These are phyloP conservation scores for Cutaneotrichosporon mucoides DNA, from an alignment of 1,284 basidiomycete species.

Conservation along the genomic window DNA sequence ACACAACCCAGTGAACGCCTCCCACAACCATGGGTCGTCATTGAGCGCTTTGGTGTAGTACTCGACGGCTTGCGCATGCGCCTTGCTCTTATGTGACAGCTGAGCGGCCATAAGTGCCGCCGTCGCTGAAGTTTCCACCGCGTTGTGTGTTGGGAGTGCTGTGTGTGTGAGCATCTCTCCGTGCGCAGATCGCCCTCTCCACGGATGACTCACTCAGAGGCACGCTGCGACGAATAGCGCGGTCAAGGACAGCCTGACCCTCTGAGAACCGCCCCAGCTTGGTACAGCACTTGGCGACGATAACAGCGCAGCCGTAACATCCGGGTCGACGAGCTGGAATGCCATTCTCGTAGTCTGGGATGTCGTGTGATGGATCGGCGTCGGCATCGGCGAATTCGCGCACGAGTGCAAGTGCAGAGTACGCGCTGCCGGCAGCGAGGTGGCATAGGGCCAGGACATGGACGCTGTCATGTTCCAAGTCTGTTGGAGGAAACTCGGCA, in stretches of 20 bases:
- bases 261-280: slow-evolving; percentile 57
- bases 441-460: slow-evolving; percentile 78
- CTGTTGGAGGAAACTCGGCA: slow-evolving; percentile 31
- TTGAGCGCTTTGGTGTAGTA: slow-evolving; percentile 70
- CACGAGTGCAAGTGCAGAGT: slow-evolving; percentile 70
- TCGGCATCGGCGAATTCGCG: slow-evolving; percentile 49
- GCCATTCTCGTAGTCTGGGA: slow-evolving; percentile 34
- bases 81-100: slow-evolving; percentile 45
- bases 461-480: slow-evolving; percentile 68
- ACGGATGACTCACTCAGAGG: slow-evolving; percentile 27
- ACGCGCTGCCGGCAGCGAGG: slow-evolving; percentile 66
- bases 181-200: slow-evolving; percentile 1
- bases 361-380: slow-evolving; percentile 48
- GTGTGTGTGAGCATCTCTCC: slow-evolving; percentile 4
- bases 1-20: slow-evolving; percentile 87
- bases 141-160: slow-evolving; percentile 28
- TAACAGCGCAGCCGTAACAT: slow-evolving; percentile 71
- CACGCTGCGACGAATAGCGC: slow-evolving; percentile 32
- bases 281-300: slow-evolving; percentile 72
- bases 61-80: slow-evolving; percentile 64
- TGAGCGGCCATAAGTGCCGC: slow-evolving; percentile 35
- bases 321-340: slow-evolving; percentile 9
- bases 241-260: slow-evolving; percentile 40
- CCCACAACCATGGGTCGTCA: slow-evolving; percentile 81
- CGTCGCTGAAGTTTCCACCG: slow-evolving; percentile 29